These are phyloP conservation scores for Lineolata rhizophorae DNA, from an alignment of 495 filamentous ascomycete genomes.

Conservation along the genomic window DNA sequence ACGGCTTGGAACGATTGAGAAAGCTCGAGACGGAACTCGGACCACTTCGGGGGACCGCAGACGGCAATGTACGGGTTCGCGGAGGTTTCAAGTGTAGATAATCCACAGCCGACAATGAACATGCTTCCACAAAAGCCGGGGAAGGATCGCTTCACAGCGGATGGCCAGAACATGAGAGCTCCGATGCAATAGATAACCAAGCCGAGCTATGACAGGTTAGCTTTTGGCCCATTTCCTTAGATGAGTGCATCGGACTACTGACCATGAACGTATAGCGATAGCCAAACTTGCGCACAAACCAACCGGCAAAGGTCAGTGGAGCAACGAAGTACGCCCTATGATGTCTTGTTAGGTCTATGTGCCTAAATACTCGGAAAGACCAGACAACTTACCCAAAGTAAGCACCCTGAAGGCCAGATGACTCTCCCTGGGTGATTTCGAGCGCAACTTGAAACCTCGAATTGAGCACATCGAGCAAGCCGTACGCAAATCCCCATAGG, in stretches of 20 bases:
- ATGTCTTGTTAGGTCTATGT: too few relatives aligned
- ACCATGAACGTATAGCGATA: constrained; percentile 38
- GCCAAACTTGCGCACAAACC: constrained; percentile 40
- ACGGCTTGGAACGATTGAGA: constrained; percentile 48
- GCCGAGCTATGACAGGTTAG: constrained; percentile 11
- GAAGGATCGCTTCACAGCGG: constrained; percentile 35
- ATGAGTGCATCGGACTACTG: too few relatives aligned
- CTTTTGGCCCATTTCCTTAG: not conserved
- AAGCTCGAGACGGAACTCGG: constrained; percentile 47
- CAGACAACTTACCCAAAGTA: too few relatives aligned
- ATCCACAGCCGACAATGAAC: constrained; percentile 48
- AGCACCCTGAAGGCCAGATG: constrained; percentile 25
- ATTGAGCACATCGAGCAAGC: constrained; percentile 32
- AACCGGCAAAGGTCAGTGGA: constrained; percentile 41
- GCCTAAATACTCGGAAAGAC: too few relatives aligned
- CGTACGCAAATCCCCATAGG: constrained; percentile 29
- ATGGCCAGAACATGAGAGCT: constrained; percentile 40
- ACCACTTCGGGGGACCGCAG: constrained; percentile 45
- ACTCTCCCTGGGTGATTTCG: constrained; percentile 22
- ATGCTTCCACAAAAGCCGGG: constrained; percentile 46
- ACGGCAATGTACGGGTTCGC: constrained; percentile 50
- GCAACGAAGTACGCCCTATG: constrained; percentile 36
- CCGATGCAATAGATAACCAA: constrained; percentile 39
- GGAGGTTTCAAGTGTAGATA: constrained; percentile 49
- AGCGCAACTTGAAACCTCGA: constrained; percentile 28